Percentiles rank a stretch among this genome's conserved stretches.
Conservation (phyloP, 805 yeast species). For the Ogataea pini region DNA sequence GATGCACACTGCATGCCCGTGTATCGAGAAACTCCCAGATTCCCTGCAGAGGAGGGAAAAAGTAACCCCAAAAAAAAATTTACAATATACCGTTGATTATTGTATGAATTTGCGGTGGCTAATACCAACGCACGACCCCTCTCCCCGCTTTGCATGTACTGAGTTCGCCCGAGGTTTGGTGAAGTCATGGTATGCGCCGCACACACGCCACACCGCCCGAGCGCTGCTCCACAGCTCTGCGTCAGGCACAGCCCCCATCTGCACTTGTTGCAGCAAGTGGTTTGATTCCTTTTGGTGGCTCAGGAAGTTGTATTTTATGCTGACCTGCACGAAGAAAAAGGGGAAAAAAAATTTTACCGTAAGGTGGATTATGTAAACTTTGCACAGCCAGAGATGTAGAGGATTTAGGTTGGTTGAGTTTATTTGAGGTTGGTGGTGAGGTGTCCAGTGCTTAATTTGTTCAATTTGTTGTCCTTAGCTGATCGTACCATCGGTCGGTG, state of each 20-base stretch:
- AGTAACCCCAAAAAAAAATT: neutral
- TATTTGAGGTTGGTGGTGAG: too few relatives aligned
- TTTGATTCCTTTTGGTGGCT: constrained; percentile 1
- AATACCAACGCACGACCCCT: neutral
- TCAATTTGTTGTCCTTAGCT: too few relatives aligned
- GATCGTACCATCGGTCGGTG: too few relatives aligned
- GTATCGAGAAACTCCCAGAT: neutral
- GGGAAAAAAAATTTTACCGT: neutral
- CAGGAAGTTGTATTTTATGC: neutral
- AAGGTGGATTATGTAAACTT: too few relatives aligned
- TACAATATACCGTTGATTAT: neutral
- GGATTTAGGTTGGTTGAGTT: too few relatives aligned
- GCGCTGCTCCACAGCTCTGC: neutral
- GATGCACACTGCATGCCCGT: neutral
- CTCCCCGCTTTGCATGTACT: neutral
- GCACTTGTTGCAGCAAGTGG: constrained; percentile 3
- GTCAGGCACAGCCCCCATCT: neutral
- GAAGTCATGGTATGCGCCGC: neutral
- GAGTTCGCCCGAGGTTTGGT: neutral
- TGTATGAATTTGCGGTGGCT: neutral
- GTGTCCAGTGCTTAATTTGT: too few relatives aligned
- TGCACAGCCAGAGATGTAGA: too few relatives aligned
- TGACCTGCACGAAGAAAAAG: neutral
- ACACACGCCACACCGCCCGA: neutral
- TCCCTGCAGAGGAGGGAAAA: neutral